phyloP scores from a whole-genome alignment of 306 rosid species.

The Phaseolus lunatus region DNA sequence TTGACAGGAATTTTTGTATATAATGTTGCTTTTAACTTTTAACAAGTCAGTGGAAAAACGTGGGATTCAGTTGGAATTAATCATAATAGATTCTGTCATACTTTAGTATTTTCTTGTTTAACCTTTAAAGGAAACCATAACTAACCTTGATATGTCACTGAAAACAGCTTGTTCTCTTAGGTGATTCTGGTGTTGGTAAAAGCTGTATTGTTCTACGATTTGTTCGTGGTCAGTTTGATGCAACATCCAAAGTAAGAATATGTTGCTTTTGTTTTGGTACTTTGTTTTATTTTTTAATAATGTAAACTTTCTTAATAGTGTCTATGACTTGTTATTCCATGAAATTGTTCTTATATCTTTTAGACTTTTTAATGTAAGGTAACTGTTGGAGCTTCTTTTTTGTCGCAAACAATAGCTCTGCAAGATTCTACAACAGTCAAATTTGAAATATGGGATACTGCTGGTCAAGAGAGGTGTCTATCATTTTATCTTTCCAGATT shows the following conservation, averaged over 20 bases:
- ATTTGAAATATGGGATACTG: slow-evolving; percentile 99
- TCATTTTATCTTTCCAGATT: slow-evolving; percentile 28
- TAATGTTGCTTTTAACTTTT: slow-evolving; percentile 5
- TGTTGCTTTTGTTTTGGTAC: slow-evolving; percentile 27
- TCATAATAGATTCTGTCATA: slow-evolving; percentile 20
- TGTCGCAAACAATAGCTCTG: slow-evolving; percentile 97
- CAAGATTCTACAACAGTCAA: slow-evolving; percentile 99
- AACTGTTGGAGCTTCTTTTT: slow-evolving; percentile 98
- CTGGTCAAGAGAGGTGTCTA: slow-evolving; percentile 97
- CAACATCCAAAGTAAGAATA: slow-evolving; percentile 87
- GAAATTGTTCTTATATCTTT: slow-evolving; percentile 36
- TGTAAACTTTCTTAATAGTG: slow-evolving; percentile 19
- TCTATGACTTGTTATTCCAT: slow-evolving; percentile 14
- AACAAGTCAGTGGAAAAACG: slow-evolving; percentile 4
- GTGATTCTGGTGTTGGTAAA: slow-evolving; percentile 99
- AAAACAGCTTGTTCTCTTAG: slow-evolving; percentile 91
- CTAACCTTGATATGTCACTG: slow-evolving; percentile 48
- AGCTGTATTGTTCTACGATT: slow-evolving; percentile 98
- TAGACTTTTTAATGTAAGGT: slow-evolving; percentile 70
- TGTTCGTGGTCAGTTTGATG: slow-evolving; percentile 99
- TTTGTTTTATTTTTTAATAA: background rate
- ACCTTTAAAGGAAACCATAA: slow-evolving; percentile 17
- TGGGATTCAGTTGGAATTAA: background rate
- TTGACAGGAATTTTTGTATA: background rate
- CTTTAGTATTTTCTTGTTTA: slow-evolving; percentile 28